Conservation (phyloP, 345 rosid species). For the Theobroma cacao region DNA sequence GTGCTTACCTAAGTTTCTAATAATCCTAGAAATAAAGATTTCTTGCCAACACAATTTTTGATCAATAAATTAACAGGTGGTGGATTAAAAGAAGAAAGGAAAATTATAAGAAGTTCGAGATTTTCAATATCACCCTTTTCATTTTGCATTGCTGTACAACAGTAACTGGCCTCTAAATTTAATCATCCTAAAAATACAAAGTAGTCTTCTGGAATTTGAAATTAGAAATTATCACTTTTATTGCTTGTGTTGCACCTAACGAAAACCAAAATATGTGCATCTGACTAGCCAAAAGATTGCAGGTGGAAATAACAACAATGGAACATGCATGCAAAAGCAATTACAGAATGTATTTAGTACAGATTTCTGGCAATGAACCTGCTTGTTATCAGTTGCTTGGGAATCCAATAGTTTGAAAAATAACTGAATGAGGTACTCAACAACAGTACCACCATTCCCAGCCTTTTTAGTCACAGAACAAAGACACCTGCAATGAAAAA, state of each 20-base stretch:
- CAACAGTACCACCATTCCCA: constrained; percentile 64
- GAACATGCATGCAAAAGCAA: neutral
- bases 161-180: neutral
- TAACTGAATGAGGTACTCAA: constrained; percentile 85
- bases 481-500: constrained; percentile 65
- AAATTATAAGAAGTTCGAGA: neutral
- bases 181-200: neutral
- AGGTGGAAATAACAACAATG: neutral
- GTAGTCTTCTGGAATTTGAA: neutral
- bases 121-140: neutral
- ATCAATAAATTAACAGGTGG: neutral
- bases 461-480: constrained; percentile 78
- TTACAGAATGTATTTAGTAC: neutral
- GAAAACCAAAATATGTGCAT: neutral
- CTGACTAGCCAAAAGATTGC: neutral
- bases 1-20: neutral
- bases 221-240: neutral
- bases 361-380: constrained; percentile 52
- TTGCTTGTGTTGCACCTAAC: neutral
- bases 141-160: neutral
- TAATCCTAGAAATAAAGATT: neutral
- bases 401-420: constrained; percentile 83
- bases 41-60: no score
- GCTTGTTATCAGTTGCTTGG: constrained; percentile 68
- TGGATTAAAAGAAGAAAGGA: neutral